Base-by-base conservation (phyloP, 139 green algal genomes). In the Coelastrella sp. region DNA sequence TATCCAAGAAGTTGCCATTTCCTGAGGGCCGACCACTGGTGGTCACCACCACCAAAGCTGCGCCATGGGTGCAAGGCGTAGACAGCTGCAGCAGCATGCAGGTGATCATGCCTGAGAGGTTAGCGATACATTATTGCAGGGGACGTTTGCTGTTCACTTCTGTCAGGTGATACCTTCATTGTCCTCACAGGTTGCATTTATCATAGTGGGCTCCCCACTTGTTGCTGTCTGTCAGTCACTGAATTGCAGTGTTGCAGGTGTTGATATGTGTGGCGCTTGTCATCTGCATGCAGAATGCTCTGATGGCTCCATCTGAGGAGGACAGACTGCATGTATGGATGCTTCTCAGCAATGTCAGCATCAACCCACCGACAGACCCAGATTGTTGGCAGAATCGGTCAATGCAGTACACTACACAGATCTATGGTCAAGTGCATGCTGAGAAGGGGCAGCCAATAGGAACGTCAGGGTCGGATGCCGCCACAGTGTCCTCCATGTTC, bases 271-370 rank as follows among this genome's bases (percentile, higher is more conserved):
- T n/a, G n/a, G n/a, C n/a, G 30, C 0, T 30, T 7, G 19, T 74
- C 48, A 8, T 37, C 40, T 6, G 21, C 43, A 43, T 62, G 71
- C 71, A 79, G 71, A 38, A 21, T 32, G 45, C 27, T 15, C 4
- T 79, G 72, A 13, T 27, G 2, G 57, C 57, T 35, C 9, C n/a
- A 9, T 60, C 72, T 23, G 30, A 25, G 15, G 45, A 45, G 17
- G 48, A 64, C 13, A 34, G 72, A 3, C 72, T 79, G 45, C 72
- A 66, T 34, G 72, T 79, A 32, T 79, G 72, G 72, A 60, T 79
- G 45, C 72, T 79, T 5, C 43, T 79, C 11, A 30, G 45, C 45
- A 79, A 64, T 53, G 37, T 79, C 72, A 64, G 45, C 45, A 6
- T 79, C 2, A 35, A 34, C 6, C 69, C 69, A 37, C 6, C 40